Conservation (phyloP, 441 rosid genomes). For the Erodium texanum region DNA sequence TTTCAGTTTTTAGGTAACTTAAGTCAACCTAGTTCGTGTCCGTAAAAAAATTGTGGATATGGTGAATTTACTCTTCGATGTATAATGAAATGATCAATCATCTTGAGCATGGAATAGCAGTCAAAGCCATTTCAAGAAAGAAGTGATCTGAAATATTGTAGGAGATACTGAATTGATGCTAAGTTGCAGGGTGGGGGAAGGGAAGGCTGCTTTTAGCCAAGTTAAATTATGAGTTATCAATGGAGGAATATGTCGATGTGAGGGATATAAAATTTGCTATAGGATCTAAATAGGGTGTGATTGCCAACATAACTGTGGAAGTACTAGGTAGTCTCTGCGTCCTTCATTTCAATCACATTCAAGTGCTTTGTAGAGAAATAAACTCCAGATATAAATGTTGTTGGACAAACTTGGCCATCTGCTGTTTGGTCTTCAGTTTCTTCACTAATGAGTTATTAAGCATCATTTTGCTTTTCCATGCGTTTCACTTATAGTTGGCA, state of each 20-base stretch:
- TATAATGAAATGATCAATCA: not conserved
- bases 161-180: not conserved
- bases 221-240: not conserved
- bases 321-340: not conserved
- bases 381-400: not conserved
- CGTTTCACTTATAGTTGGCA: not conserved
- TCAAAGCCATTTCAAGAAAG: not conserved
- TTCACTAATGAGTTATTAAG: not conserved
- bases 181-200: not conserved
- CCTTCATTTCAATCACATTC: not conserved
- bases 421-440: not conserved
- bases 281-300: constrained; percentile 2
- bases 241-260: not conserved
- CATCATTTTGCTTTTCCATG: not conserved
- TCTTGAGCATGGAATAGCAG: not conserved
- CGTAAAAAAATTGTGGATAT: not conserved
- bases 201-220: not conserved
- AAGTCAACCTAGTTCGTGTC: not conserved
- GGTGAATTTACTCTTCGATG: not conserved
- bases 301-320: not conserved
- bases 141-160: not conserved
- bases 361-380: not conserved
- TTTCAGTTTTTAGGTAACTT: not conserved
- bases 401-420: not conserved
- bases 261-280: not conserved